Percentiles rank a stretch among this genome's conserved stretches.
Conservation (phyloP, 495 filamentous ascomycete species). For the Hamigera avellanea region DNA sequence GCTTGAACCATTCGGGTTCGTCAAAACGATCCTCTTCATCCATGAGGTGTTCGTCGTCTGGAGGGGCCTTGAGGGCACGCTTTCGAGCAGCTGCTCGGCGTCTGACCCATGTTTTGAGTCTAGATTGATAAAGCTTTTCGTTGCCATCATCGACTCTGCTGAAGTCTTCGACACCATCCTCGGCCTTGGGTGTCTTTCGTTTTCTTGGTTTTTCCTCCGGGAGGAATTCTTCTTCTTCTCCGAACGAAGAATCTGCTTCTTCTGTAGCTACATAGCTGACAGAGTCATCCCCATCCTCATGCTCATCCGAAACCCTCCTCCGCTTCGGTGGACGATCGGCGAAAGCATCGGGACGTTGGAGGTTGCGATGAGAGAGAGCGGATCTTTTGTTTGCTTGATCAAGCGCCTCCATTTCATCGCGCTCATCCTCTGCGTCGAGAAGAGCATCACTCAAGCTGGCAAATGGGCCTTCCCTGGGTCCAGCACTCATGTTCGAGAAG, state of each 20-base stretch:
- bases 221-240: conserved; percentile 26
- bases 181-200: conserved; percentile 26
- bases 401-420: conserved; percentile 45
- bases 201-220: conserved; percentile 10
- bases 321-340: conserved; percentile 30
- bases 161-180: conserved; percentile 51
- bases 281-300: conserved; percentile 33
- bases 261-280: conserved; percentile 27
- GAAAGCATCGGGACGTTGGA: conserved; percentile 75
- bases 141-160: conserved; percentile 83
- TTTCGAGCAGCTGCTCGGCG: conserved; percentile 55
- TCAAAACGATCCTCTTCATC: conserved; percentile 11
- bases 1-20: conserved; percentile 66
- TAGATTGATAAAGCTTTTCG: conserved; percentile 67
- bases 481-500: conserved; percentile 60
- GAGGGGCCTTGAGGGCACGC: conserved; percentile 20
- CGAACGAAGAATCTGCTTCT: conserved; percentile 17
- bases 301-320: no score
- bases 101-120: conserved; percentile 62
- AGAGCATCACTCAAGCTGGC: conserved; percentile 60
- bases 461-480: conserved; percentile 38
- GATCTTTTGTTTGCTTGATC: conserved; percentile 29
- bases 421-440: conserved; percentile 60
- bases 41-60: conserved; percentile 10
- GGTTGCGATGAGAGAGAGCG: conserved; percentile 64